Percentiles rank a stretch among this genome's conserved stretches.
These are phyloP conservation scores for Ricinus communis DNA, from an alignment of 345 rosid species.

Conservation along the genomic window DNA sequence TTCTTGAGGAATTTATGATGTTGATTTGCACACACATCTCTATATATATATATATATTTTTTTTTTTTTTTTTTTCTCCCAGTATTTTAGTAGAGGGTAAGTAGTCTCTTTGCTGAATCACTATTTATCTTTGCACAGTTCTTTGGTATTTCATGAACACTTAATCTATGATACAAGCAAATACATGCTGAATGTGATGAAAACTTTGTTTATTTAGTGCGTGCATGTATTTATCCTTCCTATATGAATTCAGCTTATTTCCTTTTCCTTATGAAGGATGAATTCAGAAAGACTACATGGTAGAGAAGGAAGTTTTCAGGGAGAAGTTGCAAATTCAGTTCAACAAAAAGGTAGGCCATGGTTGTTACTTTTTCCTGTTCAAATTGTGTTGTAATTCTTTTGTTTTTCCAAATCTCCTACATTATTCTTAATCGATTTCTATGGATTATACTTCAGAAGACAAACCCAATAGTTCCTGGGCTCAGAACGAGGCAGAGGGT, in stretches of 20 bases:
- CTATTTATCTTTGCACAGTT: background rate
- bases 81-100: background rate
- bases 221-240: background rate
- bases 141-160: background rate
- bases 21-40: background rate
- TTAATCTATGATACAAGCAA: background rate
- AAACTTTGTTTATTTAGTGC: background rate
- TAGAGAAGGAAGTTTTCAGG: constrained; percentile 52
- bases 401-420: background rate
- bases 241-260: background rate
- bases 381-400: background rate
- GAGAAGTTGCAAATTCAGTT: constrained; percentile 40
- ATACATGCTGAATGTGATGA: too few relatives aligned
- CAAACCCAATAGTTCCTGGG: constrained; percentile 37
- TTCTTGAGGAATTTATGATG: background rate
- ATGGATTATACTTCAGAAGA: constrained; percentile 38
- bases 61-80: background rate
- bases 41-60: too few relatives aligned
- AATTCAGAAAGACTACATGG: constrained; percentile 48
- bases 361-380: background rate
- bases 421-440: background rate
- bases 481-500: constrained; percentile 51
- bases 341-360: constrained; percentile 48
- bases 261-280: constrained; percentile 44
- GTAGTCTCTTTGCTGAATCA: background rate